Base-by-base conservation (phyloP, 192 early-diverging fungal genomes). In the Coemansia sp. region DNA sequence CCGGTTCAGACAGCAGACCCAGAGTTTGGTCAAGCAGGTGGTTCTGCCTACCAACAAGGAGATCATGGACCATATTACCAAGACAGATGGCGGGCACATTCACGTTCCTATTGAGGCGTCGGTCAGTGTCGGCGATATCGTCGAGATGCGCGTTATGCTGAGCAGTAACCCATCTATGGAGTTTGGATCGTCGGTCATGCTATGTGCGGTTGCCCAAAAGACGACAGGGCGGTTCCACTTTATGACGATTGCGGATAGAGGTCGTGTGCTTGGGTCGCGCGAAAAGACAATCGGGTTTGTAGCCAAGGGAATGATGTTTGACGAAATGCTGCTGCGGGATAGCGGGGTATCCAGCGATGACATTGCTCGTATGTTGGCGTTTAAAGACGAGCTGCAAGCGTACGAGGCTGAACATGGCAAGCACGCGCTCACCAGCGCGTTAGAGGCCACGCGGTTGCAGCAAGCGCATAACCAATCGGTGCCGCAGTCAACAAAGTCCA, bases 201-300 rank as follows among this genome's bases (percentile, higher is more conserved):
- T 66, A 6, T 42, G 51, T 19, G 66, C 58, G 23, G 51, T 80
- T n/a, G 14, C 73, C 18, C 62, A 73, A 29, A 69, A 64, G 56
- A 62, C 67, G 22, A 61, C 67, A 0, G 77, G 77, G 18, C 66
- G 77, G 12, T 80, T 80, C 53, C 77, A 69, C 30, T 70, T 73
- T 35, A 66, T 58, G 38, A 22, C 54, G 4, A 30, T 73, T 4
- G 19, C 4, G 6, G 5, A 14, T 1, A 6, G 10, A 19, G 33
- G 32, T 9, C 21, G 32, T 2, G 30, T 80, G 10, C 10, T 52
- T 8, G 67, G 71, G 21, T 56, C 47, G 12, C 69, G 77, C 19
- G 67, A 63, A 47, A 54, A 42, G 9, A 35, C 58, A 1, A 14
- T 80, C 5, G 77, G 77, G 21, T 80, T 80, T 73, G 64, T 69